Conservation (phyloP, 495 filamentous ascomycete genomes). For the Cercophora newfieldiana region DNA sequence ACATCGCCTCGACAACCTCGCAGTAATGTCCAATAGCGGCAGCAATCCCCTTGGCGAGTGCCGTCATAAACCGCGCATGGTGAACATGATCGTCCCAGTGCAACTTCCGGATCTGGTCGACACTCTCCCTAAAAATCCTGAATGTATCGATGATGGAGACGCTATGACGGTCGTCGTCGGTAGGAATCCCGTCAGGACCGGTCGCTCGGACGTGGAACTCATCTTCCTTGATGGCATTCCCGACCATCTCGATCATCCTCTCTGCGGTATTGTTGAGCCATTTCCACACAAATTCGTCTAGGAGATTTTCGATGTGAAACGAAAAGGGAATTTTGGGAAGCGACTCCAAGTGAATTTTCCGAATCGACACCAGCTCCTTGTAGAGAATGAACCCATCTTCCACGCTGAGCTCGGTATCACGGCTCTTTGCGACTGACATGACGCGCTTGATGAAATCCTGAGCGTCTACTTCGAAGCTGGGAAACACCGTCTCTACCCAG, state of each 20-base stretch:
- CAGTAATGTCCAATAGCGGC: constrained; percentile 85
- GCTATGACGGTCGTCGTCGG: constrained; percentile 86
- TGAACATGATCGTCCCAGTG: constrained; percentile 93
- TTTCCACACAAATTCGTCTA: constrained; percentile 92
- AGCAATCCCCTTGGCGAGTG: constrained; percentile 84
- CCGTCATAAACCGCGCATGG: constrained; percentile 95
- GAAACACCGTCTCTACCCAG: constrained; percentile 79
- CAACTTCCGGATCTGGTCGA: constrained; percentile 80
- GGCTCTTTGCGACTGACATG: constrained; percentile 64
- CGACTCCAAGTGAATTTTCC: constrained; percentile 70
- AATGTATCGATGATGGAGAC: constrained; percentile 93
- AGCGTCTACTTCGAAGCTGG: constrained; percentile 84
- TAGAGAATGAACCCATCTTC: constrained; percentile 95
- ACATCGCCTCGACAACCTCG: constrained; percentile 83
- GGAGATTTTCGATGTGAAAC: constrained; percentile 79
- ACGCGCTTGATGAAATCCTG: constrained; percentile 79
- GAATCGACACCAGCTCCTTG: constrained; percentile 78
- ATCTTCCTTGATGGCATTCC: constrained; percentile 87
- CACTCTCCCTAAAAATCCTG: constrained; percentile 83
- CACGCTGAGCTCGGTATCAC: constrained; percentile 73
- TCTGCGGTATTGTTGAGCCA: constrained; percentile 83
- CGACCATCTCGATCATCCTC: constrained; percentile 81
- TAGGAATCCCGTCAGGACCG: constrained; percentile 57
- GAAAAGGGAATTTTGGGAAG: constrained; percentile 70
- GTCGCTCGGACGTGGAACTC: constrained; percentile 69